Evolutionary conservation across 2,329 filamentous ascomycete species (phyloP).

Genomic region (Blastomyces gilchristii): DNA sequence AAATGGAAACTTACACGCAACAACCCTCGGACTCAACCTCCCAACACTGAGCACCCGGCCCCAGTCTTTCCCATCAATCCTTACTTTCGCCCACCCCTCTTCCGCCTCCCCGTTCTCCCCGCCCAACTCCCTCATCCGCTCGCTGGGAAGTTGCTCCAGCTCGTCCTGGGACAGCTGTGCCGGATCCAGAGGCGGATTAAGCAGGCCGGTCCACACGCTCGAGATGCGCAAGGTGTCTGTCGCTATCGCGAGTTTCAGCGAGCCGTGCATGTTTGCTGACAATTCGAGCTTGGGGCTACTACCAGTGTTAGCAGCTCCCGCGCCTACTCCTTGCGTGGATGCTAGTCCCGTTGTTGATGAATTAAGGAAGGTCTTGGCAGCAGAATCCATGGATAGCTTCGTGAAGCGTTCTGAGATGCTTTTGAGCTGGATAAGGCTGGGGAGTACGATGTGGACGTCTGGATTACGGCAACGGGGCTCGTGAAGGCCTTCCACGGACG

Average conservation of each 20-base stretch:
- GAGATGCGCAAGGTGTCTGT: slow-evolving; percentile 79
- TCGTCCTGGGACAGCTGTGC: slow-evolving; percentile 54
- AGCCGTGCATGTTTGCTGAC: slow-evolving; percentile 89
- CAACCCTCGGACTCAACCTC: slow-evolving; percentile 75
- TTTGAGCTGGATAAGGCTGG: slow-evolving; percentile 78
- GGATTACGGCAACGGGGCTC: slow-evolving; percentile 84
- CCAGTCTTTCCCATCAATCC: slow-evolving; percentile 92
- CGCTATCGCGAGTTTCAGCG: slow-evolving; percentile 64
- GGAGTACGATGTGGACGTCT: slow-evolving; percentile 87
- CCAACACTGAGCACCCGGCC: slow-evolving; percentile 88
- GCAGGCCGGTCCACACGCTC: slow-evolving; percentile 73
- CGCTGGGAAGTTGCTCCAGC: slow-evolving; percentile 71
- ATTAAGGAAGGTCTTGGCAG: slow-evolving; percentile 14
- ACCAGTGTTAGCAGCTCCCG: slow-evolving; percentile 22
- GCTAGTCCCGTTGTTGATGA: slow-evolving; percentile 42
- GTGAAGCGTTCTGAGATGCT: slow-evolving; percentile 93
- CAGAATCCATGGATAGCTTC: slow-evolving; percentile 54
- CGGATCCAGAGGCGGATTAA: slow-evolving; percentile 80
- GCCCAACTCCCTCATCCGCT: slow-evolving; percentile 55
- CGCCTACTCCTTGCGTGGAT: slow-evolving; percentile 34
- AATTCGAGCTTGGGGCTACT: slow-evolving; percentile 61
- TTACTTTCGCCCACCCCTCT: slow-evolving; percentile 76
- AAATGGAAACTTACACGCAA: slow-evolving; percentile 57
- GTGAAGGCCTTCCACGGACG: slow-evolving; percentile 82
- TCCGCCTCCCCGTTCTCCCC: slow-evolving; percentile 55